A percentile compares a stretch with the other conserved stretches of the same genome.
These are phyloP conservation scores for Picocystis sp. DNA, from an alignment of 163 green algal genomes.

Conservation along the genomic window DNA sequence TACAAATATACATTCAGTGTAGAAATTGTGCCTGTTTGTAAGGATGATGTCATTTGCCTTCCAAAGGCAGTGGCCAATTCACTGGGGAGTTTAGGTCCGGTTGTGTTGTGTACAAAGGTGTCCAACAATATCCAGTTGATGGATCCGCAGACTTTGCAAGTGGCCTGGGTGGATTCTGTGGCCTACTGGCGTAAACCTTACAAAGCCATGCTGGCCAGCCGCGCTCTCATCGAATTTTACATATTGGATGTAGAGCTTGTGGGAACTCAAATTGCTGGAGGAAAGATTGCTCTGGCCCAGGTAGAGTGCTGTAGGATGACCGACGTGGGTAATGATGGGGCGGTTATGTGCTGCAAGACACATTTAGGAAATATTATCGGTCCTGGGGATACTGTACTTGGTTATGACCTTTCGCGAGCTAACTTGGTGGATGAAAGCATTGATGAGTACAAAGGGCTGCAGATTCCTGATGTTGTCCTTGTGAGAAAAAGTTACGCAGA, in stretches of 20 bases:
- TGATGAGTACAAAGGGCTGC: constrained; percentile 26
- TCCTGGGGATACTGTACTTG: constrained; percentile 62
- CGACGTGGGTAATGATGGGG: constrained; percentile 90
- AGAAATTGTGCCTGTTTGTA: constrained; percentile 77
- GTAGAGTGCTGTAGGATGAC: constrained; percentile 52
- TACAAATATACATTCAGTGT: constrained; percentile 98
- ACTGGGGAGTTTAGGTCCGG: constrained; percentile 60
- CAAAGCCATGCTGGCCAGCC: constrained; percentile 33
- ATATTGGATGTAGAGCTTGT: constrained; percentile 75
- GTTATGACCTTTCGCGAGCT: constrained; percentile 67
- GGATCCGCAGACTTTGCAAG: constrained; percentile 66
- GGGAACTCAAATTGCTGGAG: constrained; percentile 1
- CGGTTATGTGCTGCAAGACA: constrained; percentile 44
- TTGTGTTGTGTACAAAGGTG: constrained; percentile 73
- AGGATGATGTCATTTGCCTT: constrained; percentile 91
- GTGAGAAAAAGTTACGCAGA: constrained; percentile 84
- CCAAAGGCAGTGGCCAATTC: constrained; percentile 44
- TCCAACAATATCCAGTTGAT: constrained; percentile 70
- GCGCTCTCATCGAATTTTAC: constrained; percentile 68
- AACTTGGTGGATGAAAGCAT: constrained; percentile 56
- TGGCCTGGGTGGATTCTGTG: constrained; percentile 30
- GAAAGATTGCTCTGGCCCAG: constrained; percentile 36
- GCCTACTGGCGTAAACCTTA: constrained; percentile 68
- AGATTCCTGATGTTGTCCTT: constrained; percentile 26
- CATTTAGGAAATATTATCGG: constrained; percentile 68